Percentiles rank a stretch among this genome's conserved stretches.
Conservation (phyloP, 2,329 filamentous ascomycete species). For the Colletotrichum cuscutae region DNA sequence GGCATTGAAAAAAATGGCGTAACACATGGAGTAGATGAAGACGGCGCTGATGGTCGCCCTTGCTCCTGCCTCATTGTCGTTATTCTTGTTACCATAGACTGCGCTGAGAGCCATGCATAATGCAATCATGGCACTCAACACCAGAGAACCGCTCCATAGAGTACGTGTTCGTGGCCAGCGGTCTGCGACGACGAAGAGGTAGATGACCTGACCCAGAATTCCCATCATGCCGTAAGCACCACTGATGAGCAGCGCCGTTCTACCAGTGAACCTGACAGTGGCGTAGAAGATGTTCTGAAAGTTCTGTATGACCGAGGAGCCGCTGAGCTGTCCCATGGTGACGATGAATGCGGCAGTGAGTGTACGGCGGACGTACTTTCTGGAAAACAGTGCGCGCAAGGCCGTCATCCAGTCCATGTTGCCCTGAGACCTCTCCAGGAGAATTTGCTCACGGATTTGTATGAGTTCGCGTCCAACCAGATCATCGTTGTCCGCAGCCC, state of each 20-base stretch:
- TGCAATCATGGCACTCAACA: constrained; percentile 27
- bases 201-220: constrained; percentile 42
- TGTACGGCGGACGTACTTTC: constrained; percentile 42
- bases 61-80: constrained; percentile 27
- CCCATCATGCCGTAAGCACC: constrained; percentile 52
- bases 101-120: constrained; percentile 40
- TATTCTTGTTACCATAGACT: constrained; percentile 30
- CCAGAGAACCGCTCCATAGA: constrained; percentile 25
- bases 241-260: constrained; percentile 57
- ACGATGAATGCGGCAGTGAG: constrained; percentile 43
- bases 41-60: constrained; percentile 47
- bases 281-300: constrained; percentile 49
- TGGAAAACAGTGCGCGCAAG: constrained; percentile 39
- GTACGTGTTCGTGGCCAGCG: constrained; percentile 41
- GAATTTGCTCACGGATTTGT: not conserved
- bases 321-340: constrained; percentile 43
- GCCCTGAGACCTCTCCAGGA: not conserved
- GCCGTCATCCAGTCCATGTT: not conserved
- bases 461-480: not conserved
- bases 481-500: not conserved
- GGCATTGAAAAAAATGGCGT: constrained; percentile 50
- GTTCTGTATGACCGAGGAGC: constrained; percentile 42
- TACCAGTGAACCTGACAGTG: constrained; percentile 58
- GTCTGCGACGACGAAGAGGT: constrained; percentile 42
- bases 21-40: constrained; percentile 48